Percentiles rank a stretch among this genome's conserved stretches.
Evolutionary conservation across 257 asterid genomes (phyloP).

Genomic region (Salvia splendens): DNA sequence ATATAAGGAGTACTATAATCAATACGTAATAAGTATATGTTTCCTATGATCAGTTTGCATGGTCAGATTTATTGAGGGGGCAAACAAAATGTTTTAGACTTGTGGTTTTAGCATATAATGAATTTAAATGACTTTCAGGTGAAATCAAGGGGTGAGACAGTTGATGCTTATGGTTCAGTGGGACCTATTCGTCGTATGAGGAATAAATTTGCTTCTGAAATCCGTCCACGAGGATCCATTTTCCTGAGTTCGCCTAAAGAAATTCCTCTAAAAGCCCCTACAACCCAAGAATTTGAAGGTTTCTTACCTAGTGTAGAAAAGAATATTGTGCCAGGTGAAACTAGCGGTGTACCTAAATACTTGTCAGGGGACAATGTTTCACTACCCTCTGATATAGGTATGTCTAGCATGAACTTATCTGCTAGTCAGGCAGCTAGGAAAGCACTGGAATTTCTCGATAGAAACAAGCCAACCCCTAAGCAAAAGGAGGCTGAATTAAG

Average conservation of each 20-base stretch:
- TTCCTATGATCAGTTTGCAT: conserved; percentile 18
- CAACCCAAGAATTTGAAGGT: conserved; percentile 44
- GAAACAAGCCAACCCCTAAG: conserved; percentile 73
- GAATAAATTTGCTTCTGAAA: conserved; percentile 67
- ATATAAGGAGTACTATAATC: no score
- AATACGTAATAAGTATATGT: neutral
- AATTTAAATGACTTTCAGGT: conserved; percentile 47
- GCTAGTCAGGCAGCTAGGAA: conserved; percentile 48
- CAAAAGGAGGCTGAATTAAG: conserved; percentile 71
- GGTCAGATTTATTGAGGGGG: conserved; percentile 16
- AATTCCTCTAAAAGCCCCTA: conserved; percentile 37
- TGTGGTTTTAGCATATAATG: neutral
- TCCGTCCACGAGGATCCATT: conserved; percentile 70
- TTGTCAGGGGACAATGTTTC: conserved; percentile 37
- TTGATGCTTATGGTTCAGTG: conserved; percentile 66
- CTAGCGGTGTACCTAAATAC: conserved; percentile 50
- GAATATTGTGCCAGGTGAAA: conserved; percentile 49
- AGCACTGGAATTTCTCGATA: conserved; percentile 71
- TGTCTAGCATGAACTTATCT: conserved; percentile 36
- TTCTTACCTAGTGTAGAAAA: conserved; percentile 44
- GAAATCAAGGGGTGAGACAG: conserved; percentile 46
- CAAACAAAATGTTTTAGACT: neutral
- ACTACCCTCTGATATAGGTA: conserved; percentile 37
- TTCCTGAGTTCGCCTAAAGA: conserved; percentile 50
- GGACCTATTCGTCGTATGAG: conserved; percentile 79